Base-by-base conservation (phyloP, 345 rosid species). In the Cardamine occulta region DNA sequence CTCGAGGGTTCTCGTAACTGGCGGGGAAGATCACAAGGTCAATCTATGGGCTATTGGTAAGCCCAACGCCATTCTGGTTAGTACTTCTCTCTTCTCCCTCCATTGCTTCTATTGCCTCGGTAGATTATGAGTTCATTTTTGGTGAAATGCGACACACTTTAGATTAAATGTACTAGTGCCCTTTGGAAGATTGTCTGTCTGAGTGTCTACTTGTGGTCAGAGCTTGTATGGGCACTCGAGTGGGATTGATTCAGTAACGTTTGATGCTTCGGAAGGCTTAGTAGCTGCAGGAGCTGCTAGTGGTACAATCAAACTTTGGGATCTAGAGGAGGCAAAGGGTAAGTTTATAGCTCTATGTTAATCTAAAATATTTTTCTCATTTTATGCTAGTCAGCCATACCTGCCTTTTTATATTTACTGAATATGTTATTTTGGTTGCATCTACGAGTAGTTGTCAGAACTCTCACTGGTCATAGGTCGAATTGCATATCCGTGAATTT, bases 21-120 rank as follows among this genome's bases (percentile, higher is more conserved):
- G 98, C 29, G 98, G 99, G 45, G 99, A 96, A 87, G 99, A 96
- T 82, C 94, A 89, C 82, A 93, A 85, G 80, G 99, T 96, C 54
- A 96, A 96, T 83, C 90, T 96, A 23, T 96, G 99, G 99, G 94
- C 99, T 82, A 96, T 96, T 51, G 99, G 99, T 75, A 96, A 96
- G 82, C 99, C 99, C 80, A 96, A 96, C 45, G 93, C 99, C 52
- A 85, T 85, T 70, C 84, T 80, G 97, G 99, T 94, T 64, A 90
- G 93, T 86, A 29, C 6, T 31, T 82, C 84, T 60, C 63, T 42
- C 63, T 47, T 52, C 67, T 59, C 48, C 13, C 23, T 65, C 56
- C 55, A 10, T 31, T 48, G 61, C 67, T 56, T 56, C n/a, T 18
- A 1, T 57, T 35, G 72, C 53, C 19, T 64, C 13, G 1, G 62